These are phyloP conservation scores for Hericium erinaceus DNA, from an alignment of 768 basidiomycete species.

Conservation along the genomic window DNA sequence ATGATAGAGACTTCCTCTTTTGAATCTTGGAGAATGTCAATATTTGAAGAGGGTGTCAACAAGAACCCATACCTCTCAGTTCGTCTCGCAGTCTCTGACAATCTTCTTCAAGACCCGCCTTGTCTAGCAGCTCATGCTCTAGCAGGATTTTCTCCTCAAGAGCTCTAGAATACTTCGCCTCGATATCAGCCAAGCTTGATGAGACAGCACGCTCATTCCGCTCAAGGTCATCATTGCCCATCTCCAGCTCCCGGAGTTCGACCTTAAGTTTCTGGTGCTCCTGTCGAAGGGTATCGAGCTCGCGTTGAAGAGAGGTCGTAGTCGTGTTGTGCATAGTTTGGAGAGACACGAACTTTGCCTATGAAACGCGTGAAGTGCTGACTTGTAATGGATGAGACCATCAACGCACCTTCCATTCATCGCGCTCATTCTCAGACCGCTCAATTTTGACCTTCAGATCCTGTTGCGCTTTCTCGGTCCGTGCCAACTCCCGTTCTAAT, in stretches of 20 bases:
- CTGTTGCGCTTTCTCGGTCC: constrained; percentile 77
- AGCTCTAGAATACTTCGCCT: constrained; percentile 80
- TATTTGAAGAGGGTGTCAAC: not conserved
- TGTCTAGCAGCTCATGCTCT: constrained; percentile 90
- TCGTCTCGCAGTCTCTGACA: constrained; percentile 88
- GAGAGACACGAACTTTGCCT: constrained; percentile 80
- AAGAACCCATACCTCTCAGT: constrained; percentile 57
- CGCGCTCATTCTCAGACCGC: constrained; percentile 65
- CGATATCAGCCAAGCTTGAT: constrained; percentile 74
- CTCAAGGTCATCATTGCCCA: constrained; percentile 97
- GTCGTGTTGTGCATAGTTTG: constrained; percentile 89
- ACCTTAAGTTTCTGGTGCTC: constrained; percentile 63
- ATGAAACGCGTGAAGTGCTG: constrained; percentile 9
- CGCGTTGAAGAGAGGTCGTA: constrained; percentile 82
- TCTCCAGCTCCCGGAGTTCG: constrained; percentile 81
- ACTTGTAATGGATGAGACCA: not conserved
- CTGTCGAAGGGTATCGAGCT: constrained; percentile 75
- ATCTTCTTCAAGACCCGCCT: constrained; percentile 85
- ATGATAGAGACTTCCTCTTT: constrained; percentile 78
- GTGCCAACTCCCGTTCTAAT: constrained; percentile 81
- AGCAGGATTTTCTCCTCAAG: constrained; percentile 96
- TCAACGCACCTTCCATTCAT: constrained; percentile 83
- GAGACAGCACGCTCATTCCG: constrained; percentile 85
- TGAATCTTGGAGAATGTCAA: constrained; percentile 46
- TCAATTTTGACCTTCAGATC: constrained; percentile 67